A percentile compares a stretch with the other conserved stretches of the same genome.
phyloP scores from a whole-genome alignment of 148 eudicot species.

The Silene latifolia region DNA sequence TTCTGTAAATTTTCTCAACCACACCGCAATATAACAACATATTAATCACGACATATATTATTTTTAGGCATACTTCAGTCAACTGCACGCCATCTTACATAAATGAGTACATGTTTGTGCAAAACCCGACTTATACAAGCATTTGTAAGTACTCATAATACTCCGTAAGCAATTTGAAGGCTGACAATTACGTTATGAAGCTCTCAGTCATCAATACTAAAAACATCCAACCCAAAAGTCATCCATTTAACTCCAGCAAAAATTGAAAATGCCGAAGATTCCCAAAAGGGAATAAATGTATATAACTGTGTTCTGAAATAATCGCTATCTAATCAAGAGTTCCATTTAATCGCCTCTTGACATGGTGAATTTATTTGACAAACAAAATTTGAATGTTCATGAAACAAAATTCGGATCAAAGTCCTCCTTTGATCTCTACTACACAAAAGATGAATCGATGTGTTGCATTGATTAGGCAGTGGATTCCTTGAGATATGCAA shows the following conservation, averaged over 20 bases:
- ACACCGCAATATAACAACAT: too few relatives aligned
- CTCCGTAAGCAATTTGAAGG: too few relatives aligned
- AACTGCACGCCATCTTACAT: too few relatives aligned
- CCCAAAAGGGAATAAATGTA: neutral
- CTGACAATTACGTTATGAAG: neutral
- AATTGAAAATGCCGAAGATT: too few relatives aligned
- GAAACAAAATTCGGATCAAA: constrained; percentile 24
- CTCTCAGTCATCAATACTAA: neutral
- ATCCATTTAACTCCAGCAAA: neutral
- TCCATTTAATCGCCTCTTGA: neutral
- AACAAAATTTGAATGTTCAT: constrained; percentile 14
- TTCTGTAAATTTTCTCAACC: too few relatives aligned
- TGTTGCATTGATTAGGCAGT: constrained; percentile 27
- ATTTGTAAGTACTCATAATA: too few relatives aligned
- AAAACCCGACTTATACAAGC: too few relatives aligned
- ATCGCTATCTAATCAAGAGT: constrained; percentile 6
- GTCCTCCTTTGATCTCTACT: constrained; percentile 18
- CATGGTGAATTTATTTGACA: constrained; percentile 20
- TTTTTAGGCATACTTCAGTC: too few relatives aligned
- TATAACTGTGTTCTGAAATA: neutral
- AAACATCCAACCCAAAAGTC: neutral
- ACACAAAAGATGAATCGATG: neutral
- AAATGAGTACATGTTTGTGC: too few relatives aligned
- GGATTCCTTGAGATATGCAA: constrained; percentile 61
- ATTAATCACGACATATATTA: too few relatives aligned